Evolutionary conservation across 164 flowering plant genomes (phyloP), one percentile per base, ranked within the genome.

Genomic region (Vitis rotundifolia): DNA sequence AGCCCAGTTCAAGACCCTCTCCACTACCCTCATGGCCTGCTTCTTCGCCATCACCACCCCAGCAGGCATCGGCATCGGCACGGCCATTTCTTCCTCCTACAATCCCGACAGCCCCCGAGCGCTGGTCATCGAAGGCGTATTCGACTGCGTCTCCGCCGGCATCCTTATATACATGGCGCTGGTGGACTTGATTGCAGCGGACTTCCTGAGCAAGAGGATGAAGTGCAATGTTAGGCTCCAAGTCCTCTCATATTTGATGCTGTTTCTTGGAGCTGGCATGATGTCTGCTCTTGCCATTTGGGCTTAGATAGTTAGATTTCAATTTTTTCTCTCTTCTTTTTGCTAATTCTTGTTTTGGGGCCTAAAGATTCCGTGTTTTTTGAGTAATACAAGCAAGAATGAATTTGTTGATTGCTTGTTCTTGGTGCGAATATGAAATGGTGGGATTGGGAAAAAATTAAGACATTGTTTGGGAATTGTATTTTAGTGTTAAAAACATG

Each of bases 11-110:
- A 82, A 76, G 51, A 74, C 75, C 53, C 48, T 77, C 0, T 79
- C 86, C 0, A 71, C 98, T 3, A 70, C 86, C 11, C 16, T 93
- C 14, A 94, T 94, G 99, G 97, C 98, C 0, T 83, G 86, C 63
- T 93, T 93, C 70, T 94, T 94, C 26, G 94, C 99, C 61, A 63
- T 91, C 22, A 94, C 99, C 0, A 90, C 99, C 10, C 99, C 98
- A 0, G 64, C 78, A 0, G 97, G 98, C 14, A 83, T 93, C 1
- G 87, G 72, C 2, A 64, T 87, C 3, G 98, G 98, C 16, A 85
- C 78, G 0, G 91, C 76, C 1, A 53, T 88, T n/a, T 76, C 99
- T 1, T 88, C 93, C 0, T 79, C 82, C 49, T 94, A 91, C 84
- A 85, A 94, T 70, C 77, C 88, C 0, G n/a, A 82, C 63, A 92